phyloP scores from a whole-genome alignment of 768 basidiomycete species.

The Serendipita sp. region DNA sequence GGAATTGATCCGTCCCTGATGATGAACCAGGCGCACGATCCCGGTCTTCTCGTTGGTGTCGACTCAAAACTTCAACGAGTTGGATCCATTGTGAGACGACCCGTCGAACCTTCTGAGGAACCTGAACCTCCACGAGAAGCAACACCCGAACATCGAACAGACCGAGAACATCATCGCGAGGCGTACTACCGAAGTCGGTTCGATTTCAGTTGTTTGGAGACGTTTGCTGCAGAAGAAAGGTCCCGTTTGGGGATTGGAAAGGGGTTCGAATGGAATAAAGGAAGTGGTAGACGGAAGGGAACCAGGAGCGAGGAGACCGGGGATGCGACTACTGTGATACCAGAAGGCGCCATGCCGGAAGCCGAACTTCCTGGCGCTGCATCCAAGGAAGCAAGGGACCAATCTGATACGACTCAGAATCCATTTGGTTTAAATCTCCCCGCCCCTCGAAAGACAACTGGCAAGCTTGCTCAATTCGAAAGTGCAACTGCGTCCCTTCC shows the following conservation, averaged over 20 bases:
- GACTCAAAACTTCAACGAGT: neutral
- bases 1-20: neutral
- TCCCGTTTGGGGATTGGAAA: slow-evolving; percentile 21
- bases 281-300: slow-evolving; percentile 6
- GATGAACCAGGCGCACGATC: slow-evolving; percentile 31
- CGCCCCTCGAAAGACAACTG: slow-evolving; percentile 29
- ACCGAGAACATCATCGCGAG: neutral
- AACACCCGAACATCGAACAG: neutral
- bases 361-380: neutral
- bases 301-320: neutral
- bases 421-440: neutral
- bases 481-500: slow-evolving; percentile 28
- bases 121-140: neutral
- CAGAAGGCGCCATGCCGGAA: neutral
- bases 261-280: neutral
- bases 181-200: slow-evolving; percentile 24
- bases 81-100: neutral
- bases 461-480: slow-evolving; percentile 89
- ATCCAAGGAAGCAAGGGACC: neutral
- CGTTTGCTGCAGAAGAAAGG: slow-evolving; percentile 58
- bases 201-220: slow-evolving; percentile 62
- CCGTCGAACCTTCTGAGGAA: neutral
- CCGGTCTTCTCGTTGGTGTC: slow-evolving; percentile 26
- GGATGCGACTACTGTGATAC: neutral
- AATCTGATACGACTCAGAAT: slow-evolving; percentile 5